Base-by-base conservation (phyloP, 192 early-diverging fungal species). In the Podila epigama region DNA sequence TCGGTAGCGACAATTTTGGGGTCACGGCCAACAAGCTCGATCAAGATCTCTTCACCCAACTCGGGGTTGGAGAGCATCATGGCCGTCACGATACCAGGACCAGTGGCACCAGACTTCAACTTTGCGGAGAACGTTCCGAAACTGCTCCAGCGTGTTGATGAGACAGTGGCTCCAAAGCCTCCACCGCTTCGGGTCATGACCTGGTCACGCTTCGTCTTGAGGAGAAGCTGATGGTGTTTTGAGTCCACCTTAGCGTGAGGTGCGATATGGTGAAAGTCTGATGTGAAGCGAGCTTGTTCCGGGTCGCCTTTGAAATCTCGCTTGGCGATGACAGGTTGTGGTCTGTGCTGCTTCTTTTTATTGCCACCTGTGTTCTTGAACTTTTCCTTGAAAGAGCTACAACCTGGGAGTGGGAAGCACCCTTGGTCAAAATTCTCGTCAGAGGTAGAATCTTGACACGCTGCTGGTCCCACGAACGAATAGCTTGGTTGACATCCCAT, bases 151-250 rank as follows among this genome's bases (percentile, higher is more conserved):
- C 89, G 79, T 0, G 86, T 84, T 1, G 80, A 83, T 6, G 83
- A 86, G 5, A 89, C 80, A 1, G 84, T 82, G 2, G 89, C 85
- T 4, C 90, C 90, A 55, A 88, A 88, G 44, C 89, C 89, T 0
- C 66, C 73, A 1, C 73, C 73, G 20, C 66, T 68, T 35, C 51
- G 44, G 15, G 66, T 63, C 61, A 60, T 77, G 44, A 77, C 60
- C 48, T 37, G 36, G 22, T 77, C 66, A n/a, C 73, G 54, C 73
- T 75, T 58, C 75, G 70, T 58, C 79, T 77, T 42, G 41, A 75
- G 42, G 3, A 75, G 39, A 5, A 75, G 29, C 15, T 31, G 22
- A 16, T 57, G 60, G 0, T 57, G 20, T 20, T 60, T 58, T 2
- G 71, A 40, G 40, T 75, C 77, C 55, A 84, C 63, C 20, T 50